Evolutionary conservation across 345 rosid species (phyloP).

Genomic region (Abelmoschus esculentus): DNA sequence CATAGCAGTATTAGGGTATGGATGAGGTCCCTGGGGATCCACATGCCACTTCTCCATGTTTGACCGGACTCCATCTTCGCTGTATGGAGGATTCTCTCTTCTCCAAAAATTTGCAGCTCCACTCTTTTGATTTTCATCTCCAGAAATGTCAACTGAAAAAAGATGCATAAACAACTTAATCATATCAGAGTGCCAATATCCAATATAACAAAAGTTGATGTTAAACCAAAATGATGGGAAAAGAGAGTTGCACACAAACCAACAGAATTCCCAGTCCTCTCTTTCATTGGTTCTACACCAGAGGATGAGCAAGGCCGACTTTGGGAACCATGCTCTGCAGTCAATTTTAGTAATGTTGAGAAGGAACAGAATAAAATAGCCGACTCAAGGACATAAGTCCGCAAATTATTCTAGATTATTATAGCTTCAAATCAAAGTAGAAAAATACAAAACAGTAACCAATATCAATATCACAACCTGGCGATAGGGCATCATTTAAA

Average conservation of each 20-base stretch:
- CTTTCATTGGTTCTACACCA: slow-evolving; percentile 33
- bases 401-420: not conserved
- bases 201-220: not conserved
- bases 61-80: slow-evolving; percentile 54
- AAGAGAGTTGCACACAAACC: slow-evolving; percentile 34
- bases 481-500: not conserved
- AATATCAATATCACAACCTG: not conserved
- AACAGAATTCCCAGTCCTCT: slow-evolving; percentile 32
- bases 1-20: slow-evolving; percentile 48
- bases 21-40: slow-evolving; percentile 54
- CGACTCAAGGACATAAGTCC: slow-evolving; percentile 3
- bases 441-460: not conserved
- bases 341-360: slow-evolving; percentile 6
- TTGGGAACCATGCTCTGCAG: slow-evolving; percentile 50
- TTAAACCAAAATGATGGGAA: not conserved
- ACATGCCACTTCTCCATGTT: slow-evolving; percentile 59
- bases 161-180: slow-evolving; percentile 6
- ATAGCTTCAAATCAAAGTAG: not conserved
- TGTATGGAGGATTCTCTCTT: slow-evolving; percentile 43
- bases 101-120: slow-evolving; percentile 54
- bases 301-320: slow-evolving; percentile 53
- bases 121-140: slow-evolving; percentile 30
- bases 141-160: slow-evolving; percentile 37
- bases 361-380: not conserved
- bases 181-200: not conserved